These are phyloP conservation scores for Hippophae tibetana DNA, from an alignment of 306 rosid genomes.

Conservation along the genomic window DNA sequence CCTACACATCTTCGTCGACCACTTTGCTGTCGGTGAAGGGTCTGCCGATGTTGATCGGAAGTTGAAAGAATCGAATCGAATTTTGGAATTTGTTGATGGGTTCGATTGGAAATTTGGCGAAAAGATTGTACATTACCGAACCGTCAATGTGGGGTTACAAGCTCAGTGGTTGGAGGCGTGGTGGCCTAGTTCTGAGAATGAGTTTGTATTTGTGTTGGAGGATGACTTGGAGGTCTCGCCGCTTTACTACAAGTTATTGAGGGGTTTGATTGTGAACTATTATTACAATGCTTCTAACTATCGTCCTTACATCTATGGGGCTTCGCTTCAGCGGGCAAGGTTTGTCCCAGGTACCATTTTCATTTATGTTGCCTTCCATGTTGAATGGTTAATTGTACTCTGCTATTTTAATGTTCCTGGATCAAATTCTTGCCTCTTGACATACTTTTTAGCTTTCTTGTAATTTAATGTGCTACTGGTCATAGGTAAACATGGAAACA, in stretches of 20 bases:
- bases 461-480: slow-evolving; percentile 16
- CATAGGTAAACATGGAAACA: slow-evolving; percentile 86
- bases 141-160: slow-evolving; percentile 70
- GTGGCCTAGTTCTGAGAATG: slow-evolving; percentile 83
- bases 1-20: slow-evolving; percentile 73
- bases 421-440: not conserved
- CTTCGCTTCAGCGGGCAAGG: slow-evolving; percentile 90
- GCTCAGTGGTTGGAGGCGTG: slow-evolving; percentile 99
- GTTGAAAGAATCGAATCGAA: slow-evolving; percentile 43
- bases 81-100: slow-evolving; percentile 53
- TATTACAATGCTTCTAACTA: slow-evolving; percentile 62
- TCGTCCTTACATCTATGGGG: slow-evolving; percentile 73
- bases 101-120: slow-evolving; percentile 73
- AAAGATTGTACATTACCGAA: slow-evolving; percentile 69
- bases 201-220: slow-evolving; percentile 76
- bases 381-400: not conserved
- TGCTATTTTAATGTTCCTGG: not conserved
- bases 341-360: slow-evolving; percentile 87
- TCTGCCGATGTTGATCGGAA: slow-evolving; percentile 24
- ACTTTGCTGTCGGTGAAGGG: slow-evolving; percentile 24
- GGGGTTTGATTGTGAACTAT: slow-evolving; percentile 58
- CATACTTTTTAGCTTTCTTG: slow-evolving; percentile 5
- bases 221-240: slow-evolving; percentile 89
- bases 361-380: not conserved
- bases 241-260: slow-evolving; percentile 65